These are phyloP conservation scores for Phytophthora meadii DNA, from an alignment of 352 stramenopile genomes.

Conservation along the genomic window DNA sequence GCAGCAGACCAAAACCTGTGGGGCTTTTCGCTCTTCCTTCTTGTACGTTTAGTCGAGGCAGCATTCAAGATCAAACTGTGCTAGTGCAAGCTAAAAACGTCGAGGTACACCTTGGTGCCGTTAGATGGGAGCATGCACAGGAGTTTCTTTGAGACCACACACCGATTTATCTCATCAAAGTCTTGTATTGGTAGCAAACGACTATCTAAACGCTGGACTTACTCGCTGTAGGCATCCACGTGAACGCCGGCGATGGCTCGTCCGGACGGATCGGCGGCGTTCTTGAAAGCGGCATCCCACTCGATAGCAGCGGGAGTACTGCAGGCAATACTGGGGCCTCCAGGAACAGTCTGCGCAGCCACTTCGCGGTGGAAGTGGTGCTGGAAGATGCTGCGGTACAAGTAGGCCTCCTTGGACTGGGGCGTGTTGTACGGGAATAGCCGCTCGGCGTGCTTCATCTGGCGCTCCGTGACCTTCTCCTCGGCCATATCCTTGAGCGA, in stretches of 20 bases:
- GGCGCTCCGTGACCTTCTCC: slow-evolving; percentile 94
- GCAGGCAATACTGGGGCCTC: slow-evolving; percentile 98
- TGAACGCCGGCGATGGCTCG: slow-evolving; percentile 96
- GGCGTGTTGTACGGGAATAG: slow-evolving; percentile 99
- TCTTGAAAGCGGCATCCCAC: slow-evolving; percentile 97
- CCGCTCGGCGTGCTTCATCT: slow-evolving; percentile 94
- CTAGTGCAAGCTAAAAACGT: background rate
- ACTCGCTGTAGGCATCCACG: slow-evolving; percentile 91
- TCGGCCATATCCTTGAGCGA: slow-evolving; percentile 96
- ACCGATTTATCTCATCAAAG: slow-evolving; percentile 12
- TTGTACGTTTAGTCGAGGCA: slow-evolving; percentile 19
- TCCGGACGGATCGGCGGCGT: slow-evolving; percentile 94
- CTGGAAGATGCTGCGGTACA: slow-evolving; percentile 98
- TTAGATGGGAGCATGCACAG: slow-evolving; percentile 13
- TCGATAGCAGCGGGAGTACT: slow-evolving; percentile 97
- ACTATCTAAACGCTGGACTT: slow-evolving; percentile 30
- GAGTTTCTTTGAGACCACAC: slow-evolving; percentile 15
- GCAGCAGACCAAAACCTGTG: slow-evolving; percentile 16
- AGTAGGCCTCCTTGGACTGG: slow-evolving; percentile 97
- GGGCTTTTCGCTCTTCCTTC: slow-evolving; percentile 18
- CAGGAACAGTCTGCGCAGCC: slow-evolving; percentile 96
- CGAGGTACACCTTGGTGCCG: background rate
- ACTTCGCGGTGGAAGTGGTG: slow-evolving; percentile 97
- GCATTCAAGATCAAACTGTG: slow-evolving; percentile 1
- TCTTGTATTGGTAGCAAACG: slow-evolving; percentile 24